Conservation (phyloP, 2,329 filamentous ascomycete genomes). For the Elsinoe fawcettii region DNA sequence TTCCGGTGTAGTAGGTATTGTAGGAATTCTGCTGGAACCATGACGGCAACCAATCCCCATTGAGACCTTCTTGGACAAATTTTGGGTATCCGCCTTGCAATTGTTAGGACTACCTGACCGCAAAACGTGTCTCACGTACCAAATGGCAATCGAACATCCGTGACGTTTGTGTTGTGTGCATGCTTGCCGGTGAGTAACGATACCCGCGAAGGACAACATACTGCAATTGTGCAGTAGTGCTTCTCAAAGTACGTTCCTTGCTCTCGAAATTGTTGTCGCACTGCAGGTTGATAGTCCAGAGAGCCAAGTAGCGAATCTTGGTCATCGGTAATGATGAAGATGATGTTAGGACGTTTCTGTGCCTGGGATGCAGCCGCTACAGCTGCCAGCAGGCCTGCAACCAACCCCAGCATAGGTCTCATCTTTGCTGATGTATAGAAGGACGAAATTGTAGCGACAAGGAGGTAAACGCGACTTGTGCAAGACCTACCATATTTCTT, state of each 20-base stretch:
- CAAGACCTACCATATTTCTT: background rate
- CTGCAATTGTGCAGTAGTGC: constrained; percentile 56
- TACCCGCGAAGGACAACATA: constrained; percentile 61
- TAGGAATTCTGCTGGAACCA: constrained; percentile 63
- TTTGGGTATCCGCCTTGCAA: constrained; percentile 53
- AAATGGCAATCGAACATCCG: constrained; percentile 45
- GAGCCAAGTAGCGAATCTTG: constrained; percentile 58
- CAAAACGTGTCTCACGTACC: constrained; percentile 26
- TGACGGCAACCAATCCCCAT: constrained; percentile 59
- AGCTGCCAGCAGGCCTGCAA: background rate
- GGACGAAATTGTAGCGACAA: background rate
- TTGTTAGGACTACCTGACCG: constrained; percentile 17
- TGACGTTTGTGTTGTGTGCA: constrained; percentile 63
- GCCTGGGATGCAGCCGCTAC: background rate
- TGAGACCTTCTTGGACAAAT: constrained; percentile 55
- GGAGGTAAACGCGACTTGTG: background rate
- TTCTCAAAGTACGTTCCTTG: constrained; percentile 52
- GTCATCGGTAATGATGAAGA: constrained; percentile 62
- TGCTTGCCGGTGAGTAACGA: constrained; percentile 57
- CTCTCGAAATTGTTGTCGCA: constrained; percentile 49
- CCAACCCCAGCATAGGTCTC: background rate
- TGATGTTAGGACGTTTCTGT: constrained; percentile 44
- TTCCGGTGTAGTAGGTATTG: constrained; percentile 63
- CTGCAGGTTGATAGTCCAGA: constrained; percentile 51
- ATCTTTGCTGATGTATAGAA: background rate